Percentiles rank a stretch among this genome's conserved stretches.
These are phyloP conservation scores for Tanozyma kutaoensis DNA, from an alignment of 805 yeast species.

Conservation along the genomic window DNA sequence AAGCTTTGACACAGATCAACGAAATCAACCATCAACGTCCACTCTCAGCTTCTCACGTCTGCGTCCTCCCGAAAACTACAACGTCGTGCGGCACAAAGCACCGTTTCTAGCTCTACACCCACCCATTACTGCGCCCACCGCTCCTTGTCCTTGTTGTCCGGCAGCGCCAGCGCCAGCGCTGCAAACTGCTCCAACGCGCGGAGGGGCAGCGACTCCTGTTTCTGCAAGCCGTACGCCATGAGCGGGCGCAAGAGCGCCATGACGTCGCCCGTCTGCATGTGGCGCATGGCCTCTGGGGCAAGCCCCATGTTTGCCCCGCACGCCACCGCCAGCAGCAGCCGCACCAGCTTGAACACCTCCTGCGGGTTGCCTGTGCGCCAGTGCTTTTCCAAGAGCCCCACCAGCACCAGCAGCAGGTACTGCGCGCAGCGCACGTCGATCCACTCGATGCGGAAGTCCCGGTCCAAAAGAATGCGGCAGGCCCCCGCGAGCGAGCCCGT, in stretches of 20 bases:
- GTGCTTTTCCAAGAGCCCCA: conserved; percentile 12
- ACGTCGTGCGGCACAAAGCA: no score
- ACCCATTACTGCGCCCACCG: no score
- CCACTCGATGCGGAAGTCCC: conserved; percentile 58
- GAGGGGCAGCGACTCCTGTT: conserved; percentile 38
- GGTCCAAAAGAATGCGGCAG: conserved; percentile 47
- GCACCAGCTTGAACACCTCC: conserved; percentile 19
- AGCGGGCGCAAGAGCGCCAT: conserved; percentile 61
- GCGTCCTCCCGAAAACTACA: no score
- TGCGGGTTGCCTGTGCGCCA: conserved; percentile 7
- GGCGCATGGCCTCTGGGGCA: conserved; percentile 51
- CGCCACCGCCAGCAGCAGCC: conserved; percentile 30
- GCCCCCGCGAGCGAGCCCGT: conserved; percentile 49
- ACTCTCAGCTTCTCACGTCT: no score
- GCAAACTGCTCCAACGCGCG: conserved; percentile 36
- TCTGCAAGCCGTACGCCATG: conserved; percentile 40
- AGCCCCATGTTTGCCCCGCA: conserved; percentile 51
- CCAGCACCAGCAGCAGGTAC: conserved; percentile 14
- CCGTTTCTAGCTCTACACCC: no score
- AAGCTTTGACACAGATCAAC: no score
- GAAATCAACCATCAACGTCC: no score
- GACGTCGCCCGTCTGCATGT: conserved; percentile 64
- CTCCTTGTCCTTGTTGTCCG: no score
- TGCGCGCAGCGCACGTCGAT: conserved; percentile 37
- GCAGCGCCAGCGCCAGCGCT: no score